These are phyloP conservation scores for Trametes sanguinea DNA, from an alignment of 768 basidiomycete genomes.

Conservation along the genomic window DNA sequence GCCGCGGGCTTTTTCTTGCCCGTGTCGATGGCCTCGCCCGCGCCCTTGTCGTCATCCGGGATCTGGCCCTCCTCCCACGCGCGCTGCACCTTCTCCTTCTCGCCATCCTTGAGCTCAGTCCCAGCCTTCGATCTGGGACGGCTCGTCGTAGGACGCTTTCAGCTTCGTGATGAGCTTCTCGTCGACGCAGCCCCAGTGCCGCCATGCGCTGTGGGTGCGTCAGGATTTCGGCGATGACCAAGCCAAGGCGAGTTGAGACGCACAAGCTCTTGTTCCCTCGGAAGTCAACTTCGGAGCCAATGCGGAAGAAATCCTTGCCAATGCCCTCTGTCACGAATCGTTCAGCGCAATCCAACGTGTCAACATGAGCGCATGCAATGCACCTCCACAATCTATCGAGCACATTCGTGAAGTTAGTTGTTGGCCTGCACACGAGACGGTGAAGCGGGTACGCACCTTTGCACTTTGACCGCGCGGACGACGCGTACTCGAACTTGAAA, in stretches of 20 bases:
- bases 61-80: slow-evolving; percentile 48
- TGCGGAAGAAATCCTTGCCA: slow-evolving; percentile 42
- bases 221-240: background rate
- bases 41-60: slow-evolving; percentile 37
- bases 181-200: slow-evolving; percentile 48
- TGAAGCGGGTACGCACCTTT: slow-evolving; percentile 28
- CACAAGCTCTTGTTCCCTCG: slow-evolving; percentile 39
- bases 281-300: slow-evolving; percentile 45
- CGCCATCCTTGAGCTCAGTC: slow-evolving; percentile 40
- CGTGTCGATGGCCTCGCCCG: slow-evolving; percentile 30
- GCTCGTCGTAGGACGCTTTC: slow-evolving; percentile 38
- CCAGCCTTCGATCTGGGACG: slow-evolving; percentile 46
- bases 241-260: slow-evolving; percentile 5
- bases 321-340: slow-evolving; percentile 33
- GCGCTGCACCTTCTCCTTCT: slow-evolving; percentile 44
- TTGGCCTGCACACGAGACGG: background rate
- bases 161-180: slow-evolving; percentile 39
- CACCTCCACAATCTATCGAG: slow-evolving; percentile 24
- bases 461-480: slow-evolving; percentile 36
- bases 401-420: background rate
- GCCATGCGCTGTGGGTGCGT: slow-evolving; percentile 35
- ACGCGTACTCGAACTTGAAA: slow-evolving; percentile 37
- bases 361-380: background rate
- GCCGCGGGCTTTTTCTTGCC: slow-evolving; percentile 30
- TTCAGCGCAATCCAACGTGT: background rate